Conservation (phyloP, 164 flowering plant species). For the Platanus orientalis region DNA sequence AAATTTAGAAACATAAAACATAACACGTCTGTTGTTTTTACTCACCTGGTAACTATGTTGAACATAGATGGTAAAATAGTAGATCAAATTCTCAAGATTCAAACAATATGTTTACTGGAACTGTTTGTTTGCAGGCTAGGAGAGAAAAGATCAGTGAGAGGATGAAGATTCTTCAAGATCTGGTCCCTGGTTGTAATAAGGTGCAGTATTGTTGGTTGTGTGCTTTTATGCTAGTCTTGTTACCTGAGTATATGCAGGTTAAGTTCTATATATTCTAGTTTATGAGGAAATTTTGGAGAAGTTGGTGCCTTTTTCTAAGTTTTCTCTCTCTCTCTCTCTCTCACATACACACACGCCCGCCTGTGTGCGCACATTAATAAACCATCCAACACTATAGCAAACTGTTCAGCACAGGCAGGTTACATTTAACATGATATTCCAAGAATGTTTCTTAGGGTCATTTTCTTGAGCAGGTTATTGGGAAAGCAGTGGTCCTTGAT, state of each 20-base stretch:
- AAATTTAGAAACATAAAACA: background rate
- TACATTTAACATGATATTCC: background rate
- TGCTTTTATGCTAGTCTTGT: background rate
- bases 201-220: constrained; percentile 25
- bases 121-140: constrained; percentile 57
- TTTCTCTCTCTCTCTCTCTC: too few relatives aligned
- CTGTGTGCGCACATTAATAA: too few relatives aligned
- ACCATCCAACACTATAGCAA: too few relatives aligned
- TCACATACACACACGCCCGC: too few relatives aligned
- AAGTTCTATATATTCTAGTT: background rate
- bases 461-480: constrained; percentile 52
- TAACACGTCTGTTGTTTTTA: background rate
- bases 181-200: constrained; percentile 99
- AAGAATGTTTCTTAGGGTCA: background rate
- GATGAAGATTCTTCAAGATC: constrained; percentile 92
- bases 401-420: too few relatives aligned
- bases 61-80: background rate
- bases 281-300: background rate
- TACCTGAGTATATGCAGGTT: background rate
- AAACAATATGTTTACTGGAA: constrained; percentile 9
- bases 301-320: background rate
- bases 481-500: constrained; percentile 84
- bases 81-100: background rate
- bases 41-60: background rate
- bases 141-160: constrained; percentile 98